Conservation (phyloP, 345 rosid genomes). For the Euphorbia peplus region DNA sequence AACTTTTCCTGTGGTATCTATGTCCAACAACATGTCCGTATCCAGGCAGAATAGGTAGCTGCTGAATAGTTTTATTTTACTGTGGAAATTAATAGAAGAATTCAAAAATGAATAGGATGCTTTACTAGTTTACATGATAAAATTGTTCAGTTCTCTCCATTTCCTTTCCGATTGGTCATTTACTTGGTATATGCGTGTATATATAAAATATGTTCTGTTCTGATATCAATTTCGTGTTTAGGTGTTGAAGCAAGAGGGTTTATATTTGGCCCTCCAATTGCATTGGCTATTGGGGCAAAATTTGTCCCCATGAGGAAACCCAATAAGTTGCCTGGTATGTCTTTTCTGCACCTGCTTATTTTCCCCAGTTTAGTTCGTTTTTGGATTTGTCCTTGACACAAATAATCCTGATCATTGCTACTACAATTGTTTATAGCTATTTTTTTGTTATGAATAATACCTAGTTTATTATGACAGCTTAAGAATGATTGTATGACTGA, state of each 20-base stretch:
- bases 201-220: background rate
- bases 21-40: no score
- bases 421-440: background rate
- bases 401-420: background rate
- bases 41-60: no score
- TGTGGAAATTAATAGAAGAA: background rate
- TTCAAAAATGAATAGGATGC: background rate
- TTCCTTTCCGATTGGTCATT: background rate
- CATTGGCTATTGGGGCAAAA: conserved; percentile 96
- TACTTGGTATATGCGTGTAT: background rate
- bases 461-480: background rate
- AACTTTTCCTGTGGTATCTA: no score
- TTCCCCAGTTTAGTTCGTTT: background rate
- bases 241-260: conserved; percentile 99
- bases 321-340: conserved; percentile 82
- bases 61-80: background rate
- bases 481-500: background rate
- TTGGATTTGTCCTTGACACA: background rate
- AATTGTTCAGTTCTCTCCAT: background rate
- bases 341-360: background rate
- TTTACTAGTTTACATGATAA: background rate
- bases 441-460: no score
- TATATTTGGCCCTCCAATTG: conserved; percentile 98
- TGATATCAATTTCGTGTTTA: conserved; percentile 21
- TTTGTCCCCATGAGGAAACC: conserved; percentile 99